A percentile compares a stretch with the other conserved stretches of the same genome.
Conservation (phyloP, 2,329 filamentous ascomycete species). For the Chrysoporthe cubensis region DNA sequence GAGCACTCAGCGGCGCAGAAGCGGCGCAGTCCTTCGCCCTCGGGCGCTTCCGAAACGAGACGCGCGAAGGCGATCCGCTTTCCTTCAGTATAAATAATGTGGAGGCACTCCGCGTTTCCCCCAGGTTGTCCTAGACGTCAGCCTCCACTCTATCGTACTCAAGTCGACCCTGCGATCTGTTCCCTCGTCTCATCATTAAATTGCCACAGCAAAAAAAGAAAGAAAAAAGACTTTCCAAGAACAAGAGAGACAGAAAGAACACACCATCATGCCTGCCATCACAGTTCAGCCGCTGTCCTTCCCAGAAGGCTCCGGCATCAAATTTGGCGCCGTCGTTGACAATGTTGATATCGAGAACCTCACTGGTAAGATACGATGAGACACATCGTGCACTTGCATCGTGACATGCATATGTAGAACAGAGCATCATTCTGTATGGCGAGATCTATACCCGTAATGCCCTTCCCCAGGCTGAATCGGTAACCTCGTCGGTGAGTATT, state of each 20-base stretch:
- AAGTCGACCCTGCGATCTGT: background rate
- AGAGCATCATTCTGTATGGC: slow-evolving; percentile 25
- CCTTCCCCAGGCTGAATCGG: slow-evolving; percentile 47
- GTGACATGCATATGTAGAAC: slow-evolving; percentile 8
- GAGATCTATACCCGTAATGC: slow-evolving; percentile 49
- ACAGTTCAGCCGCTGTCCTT: slow-evolving; percentile 44
- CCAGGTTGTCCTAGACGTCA: background rate
- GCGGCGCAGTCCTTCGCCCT: background rate
- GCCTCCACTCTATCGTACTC: background rate
- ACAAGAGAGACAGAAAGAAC: background rate
- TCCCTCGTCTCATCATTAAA: too few relatives aligned
- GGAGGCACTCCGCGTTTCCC: background rate
- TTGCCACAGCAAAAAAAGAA: background rate
- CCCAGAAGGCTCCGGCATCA: slow-evolving; percentile 45
- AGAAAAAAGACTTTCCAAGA: background rate
- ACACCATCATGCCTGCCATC: slow-evolving; percentile 32
- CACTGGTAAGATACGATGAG: slow-evolving; percentile 52
- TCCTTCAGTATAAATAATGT: background rate
- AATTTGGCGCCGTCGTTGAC: slow-evolving; percentile 64
- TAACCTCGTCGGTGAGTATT: slow-evolving; percentile 60
- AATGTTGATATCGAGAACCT: slow-evolving; percentile 66
- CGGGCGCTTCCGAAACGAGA: slow-evolving; percentile 1
- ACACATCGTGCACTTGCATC: slow-evolving; percentile 28
- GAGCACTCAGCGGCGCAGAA: background rate
- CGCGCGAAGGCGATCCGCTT: background rate